phyloP scores from a whole-genome alignment of 2,329 filamentous ascomycete genomes.

The Myriosclerotinia curreyana region DNA sequence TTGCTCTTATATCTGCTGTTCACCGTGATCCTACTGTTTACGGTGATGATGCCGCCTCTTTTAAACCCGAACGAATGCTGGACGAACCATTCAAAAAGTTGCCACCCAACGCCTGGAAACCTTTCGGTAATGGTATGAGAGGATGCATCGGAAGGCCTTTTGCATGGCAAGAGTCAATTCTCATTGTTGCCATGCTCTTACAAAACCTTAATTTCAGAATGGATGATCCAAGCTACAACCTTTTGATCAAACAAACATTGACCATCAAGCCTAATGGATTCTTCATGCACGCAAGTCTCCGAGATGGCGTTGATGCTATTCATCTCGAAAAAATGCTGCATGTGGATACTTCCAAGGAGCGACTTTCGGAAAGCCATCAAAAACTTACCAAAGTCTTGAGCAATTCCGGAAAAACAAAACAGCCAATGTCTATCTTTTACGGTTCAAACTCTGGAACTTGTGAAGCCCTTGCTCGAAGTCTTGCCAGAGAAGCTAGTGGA shows the following conservation, averaged over 20 bases:
- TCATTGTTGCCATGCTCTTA: conserved; percentile 61
- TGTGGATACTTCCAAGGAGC: conserved; percentile 18
- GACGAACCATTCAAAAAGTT: conserved; percentile 66
- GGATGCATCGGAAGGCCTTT: conserved; percentile 72
- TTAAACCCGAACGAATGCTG: conserved; percentile 69
- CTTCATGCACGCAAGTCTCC: conserved; percentile 56
- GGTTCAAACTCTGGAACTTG: conserved; percentile 75
- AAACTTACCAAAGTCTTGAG: conserved; percentile 2
- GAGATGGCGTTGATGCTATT: conserved; percentile 44
- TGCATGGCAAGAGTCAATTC: conserved; percentile 69
- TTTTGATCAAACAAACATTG: conserved; percentile 54
- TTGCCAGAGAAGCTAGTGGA: conserved; percentile 56
- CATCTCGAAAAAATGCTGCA: conserved; percentile 43
- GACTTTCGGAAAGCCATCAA: neutral
- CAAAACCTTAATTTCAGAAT: conserved; percentile 69
- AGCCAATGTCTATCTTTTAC: conserved; percentile 61
- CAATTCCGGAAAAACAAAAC: conserved; percentile 20
- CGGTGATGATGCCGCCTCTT: conserved; percentile 62
- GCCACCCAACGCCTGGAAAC: conserved; percentile 64
- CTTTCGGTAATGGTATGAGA: conserved; percentile 71
- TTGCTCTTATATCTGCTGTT: neutral
- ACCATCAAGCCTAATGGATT: conserved; percentile 65
- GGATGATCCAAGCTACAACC: conserved; percentile 57
- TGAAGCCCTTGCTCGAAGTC: conserved; percentile 61
- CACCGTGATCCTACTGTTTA: conserved; percentile 64